Base-by-base conservation (phyloP, 805 yeast species). In the Yamadazyma tumulicola region DNA sequence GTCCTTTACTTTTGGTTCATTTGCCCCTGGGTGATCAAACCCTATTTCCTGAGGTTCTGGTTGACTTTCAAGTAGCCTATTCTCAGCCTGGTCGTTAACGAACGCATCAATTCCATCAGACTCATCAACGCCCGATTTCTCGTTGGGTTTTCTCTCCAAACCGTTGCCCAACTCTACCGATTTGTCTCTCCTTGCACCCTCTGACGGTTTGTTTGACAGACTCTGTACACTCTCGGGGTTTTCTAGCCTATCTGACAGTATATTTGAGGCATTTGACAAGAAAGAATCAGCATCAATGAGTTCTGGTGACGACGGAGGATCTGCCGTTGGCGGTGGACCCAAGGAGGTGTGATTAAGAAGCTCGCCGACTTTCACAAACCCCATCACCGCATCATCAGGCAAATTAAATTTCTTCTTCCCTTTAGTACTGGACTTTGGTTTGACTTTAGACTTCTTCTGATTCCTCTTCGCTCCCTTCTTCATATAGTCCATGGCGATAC, bases 301-400 rank as follows among this genome's bases (percentile, higher is more conserved):
- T 14, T 42, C 46, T 4, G 42, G 46, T 34, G 36, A 37, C 9
- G 35, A 28, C 4, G 43, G 39, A 18, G 39, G 34, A 10, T 7
- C n/a, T 4, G 15, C 39, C 14, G n/a, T 9, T 19, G 20, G 20
- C 14, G 18, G n/a, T 29, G 12, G 23, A 4, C 5, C 4, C 13
- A 11, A 22, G 6, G 8, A 15, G 26, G 16, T 21, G 26, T 27
- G 23, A 16, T 29, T 39, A 21, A 42, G 27, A 37, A 42, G 31
- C 6, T 37, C 29, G 8, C 35, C 14, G 1, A 78, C 86, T 15
- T 61, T 59, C 23, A 64, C 62, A 45, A 84, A 82, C 0, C 87
- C 89, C 0, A 80, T 72, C 26, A 69, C 74, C 4, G 77, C 89
- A 47, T 77, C 68, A 43, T 79, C 84, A 0, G 93, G 93, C 85